phyloP scores from a whole-genome alignment of 192 early-diverging fungal genomes.

The Pilobolus umbonatus region DNA sequence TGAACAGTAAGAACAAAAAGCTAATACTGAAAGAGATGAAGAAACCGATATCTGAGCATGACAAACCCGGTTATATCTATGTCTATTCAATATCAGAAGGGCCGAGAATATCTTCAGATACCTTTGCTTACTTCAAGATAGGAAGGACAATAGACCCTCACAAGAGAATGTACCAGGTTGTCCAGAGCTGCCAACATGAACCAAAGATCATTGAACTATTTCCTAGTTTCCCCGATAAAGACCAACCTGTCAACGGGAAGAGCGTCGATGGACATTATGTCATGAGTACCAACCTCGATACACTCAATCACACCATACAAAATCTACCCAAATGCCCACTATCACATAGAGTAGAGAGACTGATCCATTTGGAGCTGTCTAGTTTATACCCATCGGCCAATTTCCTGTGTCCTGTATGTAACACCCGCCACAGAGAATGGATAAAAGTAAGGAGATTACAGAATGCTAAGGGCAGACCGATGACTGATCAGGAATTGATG shows the following conservation, averaged over 20 bases:
- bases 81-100: background rate
- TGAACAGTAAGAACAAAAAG: background rate
- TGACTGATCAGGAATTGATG: constrained; percentile 1
- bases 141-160: constrained; percentile 2
- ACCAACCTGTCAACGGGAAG: too few species aligned
- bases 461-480: background rate
- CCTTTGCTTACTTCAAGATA: constrained; percentile 1
- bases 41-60: background rate
- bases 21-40: background rate
- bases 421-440: background rate
- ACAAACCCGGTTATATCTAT: constrained; percentile 4
- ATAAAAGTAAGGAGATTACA: background rate
- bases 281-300: background rate
- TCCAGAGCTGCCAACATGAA: background rate
- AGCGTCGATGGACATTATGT: background rate
- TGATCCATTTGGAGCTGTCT: constrained; percentile 6
- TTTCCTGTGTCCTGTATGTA: background rate
- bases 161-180: constrained; percentile 4
- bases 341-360: background rate
- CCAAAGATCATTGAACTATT: constrained; percentile 8
- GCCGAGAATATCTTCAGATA: background rate
- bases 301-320: background rate
- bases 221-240: background rate
- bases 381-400: background rate
- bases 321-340: constrained; percentile 1